Base-by-base conservation (phyloP, 352 stramenopile genomes). In the Phytophthora europaea region DNA sequence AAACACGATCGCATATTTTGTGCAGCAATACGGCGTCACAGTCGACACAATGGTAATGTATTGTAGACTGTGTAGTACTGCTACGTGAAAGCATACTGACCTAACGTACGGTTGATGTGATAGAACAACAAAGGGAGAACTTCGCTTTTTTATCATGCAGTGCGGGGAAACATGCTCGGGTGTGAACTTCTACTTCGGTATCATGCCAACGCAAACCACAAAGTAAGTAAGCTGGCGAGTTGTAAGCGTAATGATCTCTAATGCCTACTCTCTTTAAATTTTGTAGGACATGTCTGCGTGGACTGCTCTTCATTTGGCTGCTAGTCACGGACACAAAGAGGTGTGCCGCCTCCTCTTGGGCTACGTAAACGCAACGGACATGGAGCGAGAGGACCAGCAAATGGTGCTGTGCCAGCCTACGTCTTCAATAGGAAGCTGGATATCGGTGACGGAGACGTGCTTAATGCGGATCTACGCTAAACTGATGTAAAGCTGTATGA, bases 391-490 rank as follows among this genome's bases (percentile, higher is more conserved):
- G 15, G 73, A 74, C 52, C 62, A 76, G 52, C 72, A 82, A 70
- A 82, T 79, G 55, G 67, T 80, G 26, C 47, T 82, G n/a, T 82
- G 76, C 16, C 71, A 72, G 20, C 73, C 72, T 43, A 83, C 65
- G 4, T 75, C 73, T 16, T 83, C 72, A 12, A 70, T 76, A 23
- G 68, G 64, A 59, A 83, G 69, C 23, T 90, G 82, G 82, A 75
- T 82, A 18, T 76, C 75, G 1, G 78, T 90, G 48, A 79, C 77
- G 12, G 62, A 76, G 34, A 78, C 71, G 22, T 73, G 72, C 15
- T 69, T 90, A n/a, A 78, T 81, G 59, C 67, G 75, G 20, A 85
- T 88, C 68, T 90, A 86, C 67, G 67, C 63, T 3, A 83, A 87
- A 33, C 57, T 89, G 26, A 70, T 87, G 79, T 89, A 71, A 22